phyloP scores from a whole-genome alignment of 257 asterid species.

The Henckelia pumila region DNA sequence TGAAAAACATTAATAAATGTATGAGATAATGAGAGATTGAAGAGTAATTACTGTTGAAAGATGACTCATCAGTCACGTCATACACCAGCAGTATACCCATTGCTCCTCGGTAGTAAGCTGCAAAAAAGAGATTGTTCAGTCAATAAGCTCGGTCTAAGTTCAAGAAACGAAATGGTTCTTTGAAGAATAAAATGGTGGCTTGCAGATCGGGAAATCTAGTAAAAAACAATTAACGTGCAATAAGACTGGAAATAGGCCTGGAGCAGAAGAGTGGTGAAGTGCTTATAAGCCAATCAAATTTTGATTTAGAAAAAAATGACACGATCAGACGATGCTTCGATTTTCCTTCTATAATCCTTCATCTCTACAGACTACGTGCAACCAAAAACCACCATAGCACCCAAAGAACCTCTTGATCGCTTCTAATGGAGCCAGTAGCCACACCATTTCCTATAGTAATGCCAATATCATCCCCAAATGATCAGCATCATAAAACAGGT shows the following conservation, averaged over 20 bases:
- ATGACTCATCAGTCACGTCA: constrained; percentile 67
- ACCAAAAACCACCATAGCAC: background rate
- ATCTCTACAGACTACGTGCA: background rate
- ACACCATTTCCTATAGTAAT: background rate
- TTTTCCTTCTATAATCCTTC: background rate
- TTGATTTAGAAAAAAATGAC: background rate
- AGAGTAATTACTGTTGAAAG: constrained; percentile 56
- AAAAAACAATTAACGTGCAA: background rate
- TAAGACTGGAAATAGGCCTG: background rate
- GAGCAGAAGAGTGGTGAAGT: background rate
- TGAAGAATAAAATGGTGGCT: background rate
- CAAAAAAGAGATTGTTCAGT: constrained; percentile 24
- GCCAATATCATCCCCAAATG: background rate
- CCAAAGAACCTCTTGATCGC: background rate
- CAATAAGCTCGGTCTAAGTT: background rate
- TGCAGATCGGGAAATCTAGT: background rate
- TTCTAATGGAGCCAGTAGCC: background rate
- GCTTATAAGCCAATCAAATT: background rate
- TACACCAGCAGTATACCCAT: constrained; percentile 76
- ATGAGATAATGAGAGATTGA: constrained; percentile 4
- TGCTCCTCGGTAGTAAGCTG: constrained; percentile 76
- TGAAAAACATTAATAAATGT: background rate
- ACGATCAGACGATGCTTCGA: background rate
- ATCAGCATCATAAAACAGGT: background rate
- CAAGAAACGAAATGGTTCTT: constrained; percentile 6